Base-by-base conservation (phyloP, 2,329 filamentous ascomycete genomes). In the Botrytis cinerea region DNA sequence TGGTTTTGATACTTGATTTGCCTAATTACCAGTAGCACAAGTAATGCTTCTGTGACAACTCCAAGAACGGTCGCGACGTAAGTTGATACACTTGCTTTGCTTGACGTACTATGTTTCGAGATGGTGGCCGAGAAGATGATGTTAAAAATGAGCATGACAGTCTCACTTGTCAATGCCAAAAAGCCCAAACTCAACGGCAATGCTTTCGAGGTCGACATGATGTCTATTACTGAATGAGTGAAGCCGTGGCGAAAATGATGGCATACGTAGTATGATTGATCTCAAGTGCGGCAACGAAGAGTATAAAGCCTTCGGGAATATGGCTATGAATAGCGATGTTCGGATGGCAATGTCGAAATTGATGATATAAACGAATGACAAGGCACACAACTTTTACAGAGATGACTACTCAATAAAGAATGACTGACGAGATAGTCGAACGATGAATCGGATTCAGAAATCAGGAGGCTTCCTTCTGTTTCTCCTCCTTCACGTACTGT, bases 1-100 rank as follows among this genome's bases (percentile, higher is more conserved):
- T 78, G 75, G 70, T 78, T 78, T 38, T 76, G 76, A 73, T 80
- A 78, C 70, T 75, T 77, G 74, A 79, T 72, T 57, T 80, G 79
- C 71, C 78, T 76, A 5, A 71, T 74, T 43, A 80, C 72, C 63
- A 80, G 74, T 60, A 78, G 66, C 51, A 75, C 67, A 57, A 79
- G 64, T n/a, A 80, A 64, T 40, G 64, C 72, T n/a, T 75, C 73
- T 59, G 77, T 75, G 46, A 78, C 73, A 51, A 74, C 71, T 32
- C 74, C 67, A 20, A 81, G 67, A 28, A 71, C 77, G 20, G 78
- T 78, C 54, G 79, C 76, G 25, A 80, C 76, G 48, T 80, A 78
- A 28, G 78, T 76, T 46, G 76, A 75, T 35, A 75, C 62, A 14
- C 75, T 75, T 14, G 73, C 73, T n/a, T 54, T 74, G 20, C 60